Percentiles rank a stretch among this genome's conserved stretches.
Evolutionary conservation across 225 moss, liverwort and hornwort genomes (phyloP).

Genomic region (Physcomitrium patens): DNA sequence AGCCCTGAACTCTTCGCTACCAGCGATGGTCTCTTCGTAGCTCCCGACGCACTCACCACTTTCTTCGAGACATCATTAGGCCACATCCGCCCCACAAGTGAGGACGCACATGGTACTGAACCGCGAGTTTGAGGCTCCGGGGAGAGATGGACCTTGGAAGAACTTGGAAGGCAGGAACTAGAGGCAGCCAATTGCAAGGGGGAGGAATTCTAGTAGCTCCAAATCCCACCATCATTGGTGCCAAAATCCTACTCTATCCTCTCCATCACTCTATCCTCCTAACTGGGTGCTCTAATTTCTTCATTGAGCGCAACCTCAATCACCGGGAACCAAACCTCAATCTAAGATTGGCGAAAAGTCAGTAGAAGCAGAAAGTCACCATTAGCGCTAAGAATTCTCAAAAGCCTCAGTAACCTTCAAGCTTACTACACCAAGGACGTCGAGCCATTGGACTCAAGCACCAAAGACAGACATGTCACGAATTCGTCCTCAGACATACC

Average conservation of each 20-base stretch:
- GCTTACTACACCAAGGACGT: not conserved
- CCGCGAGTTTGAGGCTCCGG: not conserved
- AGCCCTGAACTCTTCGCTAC: constrained; percentile 11
- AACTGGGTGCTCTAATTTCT: not conserved
- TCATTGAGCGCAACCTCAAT: constrained; percentile 20
- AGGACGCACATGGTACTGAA: constrained; percentile 5
- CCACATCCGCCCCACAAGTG: not conserved
- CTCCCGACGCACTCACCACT: constrained; percentile 6
- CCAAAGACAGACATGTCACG: not conserved
- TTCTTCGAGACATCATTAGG: constrained; percentile 9
- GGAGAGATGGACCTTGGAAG: not conserved
- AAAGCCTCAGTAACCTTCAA: constrained; percentile 19
- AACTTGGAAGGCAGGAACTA: constrained; percentile 34
- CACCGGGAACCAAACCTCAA: constrained; percentile 27
- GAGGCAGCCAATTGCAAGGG: constrained; percentile 39
- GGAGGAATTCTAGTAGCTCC: constrained; percentile 7
- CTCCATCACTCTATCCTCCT: constrained; percentile 21
- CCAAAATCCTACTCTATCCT: not conserved
- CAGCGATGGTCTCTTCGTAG: not conserved
- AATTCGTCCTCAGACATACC: constrained; percentile 3
- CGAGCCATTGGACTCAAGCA: not conserved
- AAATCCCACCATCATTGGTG: constrained; percentile 34
- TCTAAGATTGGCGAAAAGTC: not conserved
- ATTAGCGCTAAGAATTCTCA: not conserved
- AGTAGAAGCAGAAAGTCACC: not conserved